A percentile compares a stretch with the other conserved stretches of the same genome.
phyloP scores from a whole-genome alignment of 208 protist genomes.

The Borovskyia barvae region DNA sequence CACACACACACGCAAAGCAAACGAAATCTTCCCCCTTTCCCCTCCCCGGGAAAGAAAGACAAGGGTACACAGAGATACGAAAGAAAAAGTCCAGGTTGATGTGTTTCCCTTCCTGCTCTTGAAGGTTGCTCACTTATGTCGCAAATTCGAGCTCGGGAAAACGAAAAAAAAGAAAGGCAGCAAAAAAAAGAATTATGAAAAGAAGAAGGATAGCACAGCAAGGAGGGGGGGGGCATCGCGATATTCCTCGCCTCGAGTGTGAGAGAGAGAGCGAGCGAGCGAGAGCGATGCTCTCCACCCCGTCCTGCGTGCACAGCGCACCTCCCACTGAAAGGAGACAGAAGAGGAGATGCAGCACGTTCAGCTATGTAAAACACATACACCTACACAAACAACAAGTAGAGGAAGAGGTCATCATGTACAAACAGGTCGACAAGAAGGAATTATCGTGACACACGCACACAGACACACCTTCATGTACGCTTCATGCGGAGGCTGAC shows the following conservation, averaged over 20 bases:
- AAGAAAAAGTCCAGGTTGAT: neutral
- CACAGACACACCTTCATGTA: neutral
- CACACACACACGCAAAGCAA: too few relatives aligned
- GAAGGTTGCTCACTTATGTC: neutral
- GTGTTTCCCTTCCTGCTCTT: too few relatives aligned
- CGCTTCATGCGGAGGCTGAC: neutral
- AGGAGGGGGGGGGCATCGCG: neutral
- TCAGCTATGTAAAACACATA: too few relatives aligned
- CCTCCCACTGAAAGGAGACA: too few relatives aligned
- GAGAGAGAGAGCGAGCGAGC: too few relatives aligned
- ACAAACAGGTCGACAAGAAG: neutral
- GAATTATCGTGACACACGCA: neutral
- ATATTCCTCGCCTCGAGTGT: neutral
- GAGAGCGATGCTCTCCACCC: neutral
- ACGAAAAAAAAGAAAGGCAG: neutral
- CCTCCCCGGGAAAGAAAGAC: neutral
- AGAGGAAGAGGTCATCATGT: neutral
- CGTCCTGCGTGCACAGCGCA: too few relatives aligned
- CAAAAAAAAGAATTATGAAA: constrained; percentile 4
- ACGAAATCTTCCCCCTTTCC: too few relatives aligned
- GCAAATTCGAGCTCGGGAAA: neutral
- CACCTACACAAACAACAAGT: neutral
- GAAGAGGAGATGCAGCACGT: too few relatives aligned
- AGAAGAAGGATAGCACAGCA: neutral
- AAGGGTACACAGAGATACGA: neutral